Base-by-base conservation (phyloP, 768 basidiomycete species). In the Leccinum obscurum region DNA sequence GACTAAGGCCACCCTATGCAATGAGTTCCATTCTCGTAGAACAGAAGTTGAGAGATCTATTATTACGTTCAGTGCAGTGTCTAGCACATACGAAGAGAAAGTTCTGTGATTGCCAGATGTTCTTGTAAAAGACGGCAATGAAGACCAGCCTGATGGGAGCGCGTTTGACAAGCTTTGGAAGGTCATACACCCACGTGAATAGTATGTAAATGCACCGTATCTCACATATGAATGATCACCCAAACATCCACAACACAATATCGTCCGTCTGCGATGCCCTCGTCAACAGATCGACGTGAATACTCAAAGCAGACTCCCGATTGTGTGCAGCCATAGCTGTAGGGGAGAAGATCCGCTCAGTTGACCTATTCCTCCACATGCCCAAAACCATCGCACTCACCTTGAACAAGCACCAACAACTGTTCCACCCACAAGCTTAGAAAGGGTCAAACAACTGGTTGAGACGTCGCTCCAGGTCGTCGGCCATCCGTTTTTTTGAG, bases 391-490 rank as follows among this genome's bases (percentile, higher is more conserved):
- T 6, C 1, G 68, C 81, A 37, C 67, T 46, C 62, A 95, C 94
- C 95, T 78, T 83, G 80, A 4, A 85, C 81, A 49, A 98, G 79
- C 44, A 86, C 83, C 22, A 85, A 68, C 30, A 97, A 76, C 64
- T 90, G 85, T 46, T 90, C 89, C 17, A 90, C 24, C 81, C 24
- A 92, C 86, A 11, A 82, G 72, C 60, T 79, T 77, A 14, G 92
- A 88, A n/a, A 97, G 70, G 6, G 90, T 97, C 95, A 68, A 95
- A 97, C 49, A 98, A 75, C 0, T 87, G 83, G 68, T 88, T 94
- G 66, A 96, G 80, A 37, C 95, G 83, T 20, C 93, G 83, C 70
- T 95, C 93, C 4, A 94, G 82, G 67, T 96, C 95, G 55, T 93
- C 93, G 1, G 85, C 86, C 64, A 95, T 80, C 35, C 92, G 88